A percentile compares a stretch with the other conserved stretches of the same genome.
phyloP scores from a whole-genome alignment of 768 basidiomycete genomes.

The Clitopilus passeckerianus region DNA sequence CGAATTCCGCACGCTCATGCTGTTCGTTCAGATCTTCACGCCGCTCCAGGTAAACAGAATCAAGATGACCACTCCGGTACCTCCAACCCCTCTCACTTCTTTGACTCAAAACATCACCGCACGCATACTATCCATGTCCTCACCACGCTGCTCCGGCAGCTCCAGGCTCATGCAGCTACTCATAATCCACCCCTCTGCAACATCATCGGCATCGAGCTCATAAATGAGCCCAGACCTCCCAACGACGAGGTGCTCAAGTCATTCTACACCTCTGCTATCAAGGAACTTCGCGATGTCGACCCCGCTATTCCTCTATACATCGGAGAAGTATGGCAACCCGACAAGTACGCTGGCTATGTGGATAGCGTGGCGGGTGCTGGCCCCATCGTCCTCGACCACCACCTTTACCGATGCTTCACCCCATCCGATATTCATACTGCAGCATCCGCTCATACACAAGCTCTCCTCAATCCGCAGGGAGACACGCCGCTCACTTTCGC shows the following conservation, averaged over 20 bases:
- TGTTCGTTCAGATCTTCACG: slow-evolving; percentile 53
- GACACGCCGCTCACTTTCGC: slow-evolving; percentile 33
- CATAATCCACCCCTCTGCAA: slow-evolving; percentile 38
- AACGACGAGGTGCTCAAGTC: slow-evolving; percentile 44
- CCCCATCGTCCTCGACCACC: slow-evolving; percentile 70
- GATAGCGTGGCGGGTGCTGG: slow-evolving; percentile 16
- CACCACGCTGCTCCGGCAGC: slow-evolving; percentile 30
- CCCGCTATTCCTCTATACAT: slow-evolving; percentile 64
- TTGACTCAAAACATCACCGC: slow-evolving; percentile 37
- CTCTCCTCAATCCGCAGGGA: slow-evolving; percentile 36
- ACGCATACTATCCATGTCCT: slow-evolving; percentile 45
- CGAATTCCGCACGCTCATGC: too few relatives aligned
- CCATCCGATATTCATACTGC: slow-evolving; percentile 45
- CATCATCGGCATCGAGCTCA: slow-evolving; percentile 55
- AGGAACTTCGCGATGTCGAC: slow-evolving; percentile 44
- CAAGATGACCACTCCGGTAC: slow-evolving; percentile 62
- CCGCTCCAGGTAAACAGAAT: slow-evolving; percentile 76
- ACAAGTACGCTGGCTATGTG: slow-evolving; percentile 57
- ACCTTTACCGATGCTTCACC: slow-evolving; percentile 82
- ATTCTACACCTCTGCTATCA: slow-evolving; percentile 63
- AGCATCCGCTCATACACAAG: slow-evolving; percentile 48
- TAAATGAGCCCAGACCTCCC: slow-evolving; percentile 53
- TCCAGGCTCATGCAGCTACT: slow-evolving; percentile 15
- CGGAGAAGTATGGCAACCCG: slow-evolving; percentile 71
- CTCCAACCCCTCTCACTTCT: slow-evolving; percentile 46